Evolutionary conservation across 2,329 filamentous ascomycete genomes (phyloP), one percentile per base, ranked within the genome.

Genomic region (Talaromyces amestolkiae): DNA sequence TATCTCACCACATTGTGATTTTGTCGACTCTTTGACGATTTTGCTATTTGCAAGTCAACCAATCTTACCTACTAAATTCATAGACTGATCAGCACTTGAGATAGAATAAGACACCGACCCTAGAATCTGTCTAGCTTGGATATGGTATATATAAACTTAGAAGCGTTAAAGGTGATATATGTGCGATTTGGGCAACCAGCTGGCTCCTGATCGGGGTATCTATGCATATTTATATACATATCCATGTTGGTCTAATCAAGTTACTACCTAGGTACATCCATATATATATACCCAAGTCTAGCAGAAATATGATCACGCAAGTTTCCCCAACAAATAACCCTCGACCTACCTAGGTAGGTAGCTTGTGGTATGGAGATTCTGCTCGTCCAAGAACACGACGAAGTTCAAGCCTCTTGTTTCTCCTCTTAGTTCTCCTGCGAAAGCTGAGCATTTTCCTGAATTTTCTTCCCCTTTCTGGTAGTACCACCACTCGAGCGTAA

Each of bases 401-500:
- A n/a, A 13, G 6, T 31, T 31, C 47, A 27, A 22, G 24, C 24
- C 24, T 27, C 9, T n/a, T 27, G 24, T 31, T 51, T 51, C 13
- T n/a, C 47, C 6, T 3, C 13, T 31, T n/a, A 9, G 17, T n/a
- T 51, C 24, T 51, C 15, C 15, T n/a, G 10, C 15, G 31, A 15
- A 27, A 27, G 47, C 47, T 8, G 47, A 51, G 3, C 24, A 31
- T 3, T 51, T 51, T 51, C n/a, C 47, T 45, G 2, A 45, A 45
- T 31, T 1, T 45, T 45, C 31, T 60, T 45, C 58, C 31, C 39
- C 15, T 45, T 60, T 31, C 19, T n/a, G 17, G 58, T 60, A 60
- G 19, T 43, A 60, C 58, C 58, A 60, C 58, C 58, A 60, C 8
- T 37, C 58, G 24, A 60, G 24, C 15, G 45, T 31, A 33, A 60